These are phyloP conservation scores for Raphanus sativus DNA, from an alignment of 345 rosid species.

Conservation along the genomic window DNA sequence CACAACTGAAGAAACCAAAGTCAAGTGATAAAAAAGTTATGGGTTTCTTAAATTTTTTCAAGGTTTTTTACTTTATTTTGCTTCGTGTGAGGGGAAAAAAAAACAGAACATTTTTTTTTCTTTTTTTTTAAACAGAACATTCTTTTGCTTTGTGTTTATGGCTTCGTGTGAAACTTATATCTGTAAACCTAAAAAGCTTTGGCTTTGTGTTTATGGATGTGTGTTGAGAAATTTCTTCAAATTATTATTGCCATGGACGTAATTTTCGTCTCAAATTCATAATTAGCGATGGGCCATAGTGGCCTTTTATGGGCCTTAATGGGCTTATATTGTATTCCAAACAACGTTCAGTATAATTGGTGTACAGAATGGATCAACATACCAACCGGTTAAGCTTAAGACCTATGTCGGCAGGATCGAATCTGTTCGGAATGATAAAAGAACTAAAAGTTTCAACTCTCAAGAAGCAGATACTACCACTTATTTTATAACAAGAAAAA, in stretches of 20 bases:
- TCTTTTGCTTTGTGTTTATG: conserved; percentile 11
- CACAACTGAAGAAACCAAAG: conserved; percentile 48
- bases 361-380: not conserved
- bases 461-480: not conserved
- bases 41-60: not conserved
- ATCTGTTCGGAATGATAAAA: not conserved
- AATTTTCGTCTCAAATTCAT: not conserved
- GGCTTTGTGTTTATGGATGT: conserved; percentile 37
- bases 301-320: conserved; percentile 12
- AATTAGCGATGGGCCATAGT: not conserved
- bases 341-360: not conserved
- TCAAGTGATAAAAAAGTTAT: conserved; percentile 39
- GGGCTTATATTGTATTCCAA: conserved; percentile 8
- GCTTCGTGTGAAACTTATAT: conserved; percentile 27
- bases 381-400: not conserved
- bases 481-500: not conserved
- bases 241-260: not conserved
- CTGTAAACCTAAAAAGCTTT: conserved; percentile 39
- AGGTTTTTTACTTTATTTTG: conserved; percentile 20
- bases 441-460: not conserved
- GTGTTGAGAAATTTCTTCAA: conserved; percentile 3
- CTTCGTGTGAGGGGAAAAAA: not conserved
- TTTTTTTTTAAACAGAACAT: conserved; percentile 16
- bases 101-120: conserved; percentile 14
- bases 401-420: not conserved